Conservation (phyloP, 345 rosid genomes). For the Linum tenue region DNA sequence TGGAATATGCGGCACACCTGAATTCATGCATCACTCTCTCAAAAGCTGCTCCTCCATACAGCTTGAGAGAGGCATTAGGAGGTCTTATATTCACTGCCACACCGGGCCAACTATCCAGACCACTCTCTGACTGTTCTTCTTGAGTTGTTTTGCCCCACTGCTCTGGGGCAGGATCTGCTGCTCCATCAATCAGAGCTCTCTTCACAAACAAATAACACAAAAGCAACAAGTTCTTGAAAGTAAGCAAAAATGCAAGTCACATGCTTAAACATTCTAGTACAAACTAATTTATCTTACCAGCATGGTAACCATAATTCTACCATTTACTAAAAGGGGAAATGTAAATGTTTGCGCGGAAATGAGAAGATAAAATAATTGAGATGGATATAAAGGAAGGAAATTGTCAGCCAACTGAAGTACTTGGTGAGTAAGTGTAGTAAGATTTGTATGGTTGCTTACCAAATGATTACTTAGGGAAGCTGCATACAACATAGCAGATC, state of each 20-base stretch:
- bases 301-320: no score
- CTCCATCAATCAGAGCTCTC: constrained; percentile 94
- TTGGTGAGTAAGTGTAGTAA: not conserved
- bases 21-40: constrained; percentile 93
- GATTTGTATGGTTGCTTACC: constrained; percentile 35
- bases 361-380: not conserved
- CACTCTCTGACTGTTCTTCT: constrained; percentile 80
- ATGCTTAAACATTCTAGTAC: not conserved
- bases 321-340: no score
- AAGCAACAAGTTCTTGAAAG: constrained; percentile 4
- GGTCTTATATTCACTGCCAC: constrained; percentile 60
- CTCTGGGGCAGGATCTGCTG: constrained; percentile 96
- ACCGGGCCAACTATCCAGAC: constrained; percentile 96
- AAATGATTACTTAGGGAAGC: constrained; percentile 55
- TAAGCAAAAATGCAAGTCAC: not conserved
- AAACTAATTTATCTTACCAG: not conserved
- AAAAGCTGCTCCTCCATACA: constrained; percentile 98
- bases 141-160: constrained; percentile 91
- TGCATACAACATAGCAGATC: no score
- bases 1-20: constrained; percentile 91
- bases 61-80: constrained; percentile 82
- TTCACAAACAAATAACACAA: constrained; percentile 21
- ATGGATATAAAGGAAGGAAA: not conserved
- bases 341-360: no score
- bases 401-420: not conserved